Evolutionary conservation across 768 basidiomycete species (phyloP).

Genomic region (Tulasnella calospora): DNA sequence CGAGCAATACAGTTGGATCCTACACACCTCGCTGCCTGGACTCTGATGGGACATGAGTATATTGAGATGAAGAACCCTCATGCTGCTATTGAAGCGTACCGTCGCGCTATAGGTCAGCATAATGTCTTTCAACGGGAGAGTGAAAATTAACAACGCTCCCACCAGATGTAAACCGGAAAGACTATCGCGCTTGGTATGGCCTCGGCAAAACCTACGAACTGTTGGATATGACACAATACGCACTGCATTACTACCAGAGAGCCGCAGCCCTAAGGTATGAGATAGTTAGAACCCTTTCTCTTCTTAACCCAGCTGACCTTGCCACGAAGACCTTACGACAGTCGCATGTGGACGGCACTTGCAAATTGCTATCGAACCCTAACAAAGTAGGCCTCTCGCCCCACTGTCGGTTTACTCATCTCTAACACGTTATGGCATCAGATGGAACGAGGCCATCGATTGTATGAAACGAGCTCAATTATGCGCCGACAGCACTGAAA

Average conservation of each 20-base stretch:
- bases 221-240: conserved; percentile 93
- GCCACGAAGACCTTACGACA: conserved; percentile 76
- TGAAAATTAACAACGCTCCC: conserved; percentile 16
- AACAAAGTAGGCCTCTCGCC: conserved; percentile 50
- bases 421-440: conserved; percentile 36
- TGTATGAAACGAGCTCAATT: conserved; percentile 87
- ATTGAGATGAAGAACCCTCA: conserved; percentile 99
- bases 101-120: conserved; percentile 84
- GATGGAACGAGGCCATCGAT: conserved; percentile 82
- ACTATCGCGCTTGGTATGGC: conserved; percentile 98
- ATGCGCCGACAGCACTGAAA: conserved; percentile 72
- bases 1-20: conserved; percentile 92
- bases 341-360: conserved; percentile 92
- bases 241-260: conserved; percentile 92
- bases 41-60: conserved; percentile 97
- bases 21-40: conserved; percentile 96
- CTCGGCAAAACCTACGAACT: conserved; percentile 97
- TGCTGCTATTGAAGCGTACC: conserved; percentile 96
- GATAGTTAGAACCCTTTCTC: background rate
- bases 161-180: conserved; percentile 89
- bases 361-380: conserved; percentile 92
- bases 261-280: conserved; percentile 83
- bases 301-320: background rate
- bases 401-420: background rate
- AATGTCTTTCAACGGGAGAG: background rate